phyloP scores from a whole-genome alignment of 495 filamentous ascomycete species.

The Trypethelium eluteriae region DNA sequence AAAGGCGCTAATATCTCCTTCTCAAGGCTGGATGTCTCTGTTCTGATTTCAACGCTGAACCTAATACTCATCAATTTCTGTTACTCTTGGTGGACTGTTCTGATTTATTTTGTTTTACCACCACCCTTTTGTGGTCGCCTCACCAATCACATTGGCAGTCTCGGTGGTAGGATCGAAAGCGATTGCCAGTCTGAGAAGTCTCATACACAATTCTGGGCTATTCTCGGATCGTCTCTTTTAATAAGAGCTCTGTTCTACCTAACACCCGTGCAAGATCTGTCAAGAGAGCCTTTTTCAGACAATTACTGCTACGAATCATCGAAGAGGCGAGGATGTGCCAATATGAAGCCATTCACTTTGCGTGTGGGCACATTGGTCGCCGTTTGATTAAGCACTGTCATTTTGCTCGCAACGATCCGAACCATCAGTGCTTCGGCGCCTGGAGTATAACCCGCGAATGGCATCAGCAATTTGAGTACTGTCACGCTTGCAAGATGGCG shows the following conservation, averaged over 20 bases:
- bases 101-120: neutral
- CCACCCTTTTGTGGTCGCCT: neutral
- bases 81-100: neutral
- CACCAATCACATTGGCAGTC: neutral
- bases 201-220: neutral
- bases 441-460: slow-evolving; percentile 49
- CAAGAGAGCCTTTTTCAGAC: no score
- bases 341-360: slow-evolving; percentile 55
- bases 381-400: slow-evolving; percentile 61
- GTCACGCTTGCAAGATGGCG: slow-evolving; percentile 37
- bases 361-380: slow-evolving; percentile 48
- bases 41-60: neutral
- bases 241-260: neutral
- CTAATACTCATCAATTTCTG: neutral
- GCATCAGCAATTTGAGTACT: slow-evolving; percentile 40
- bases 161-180: neutral
- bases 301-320: neutral
- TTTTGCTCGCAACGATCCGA: slow-evolving; percentile 57
- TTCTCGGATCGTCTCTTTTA: neutral
- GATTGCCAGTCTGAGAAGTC: neutral
- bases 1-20: neutral
- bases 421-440: slow-evolving; percentile 53
- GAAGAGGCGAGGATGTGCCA: slow-evolving; percentile 49
- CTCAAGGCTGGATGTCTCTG: neutral
- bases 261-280: neutral